Evolutionary conservation across 129 eudicot species (phyloP).

Genomic region (Logfia minima): DNA sequence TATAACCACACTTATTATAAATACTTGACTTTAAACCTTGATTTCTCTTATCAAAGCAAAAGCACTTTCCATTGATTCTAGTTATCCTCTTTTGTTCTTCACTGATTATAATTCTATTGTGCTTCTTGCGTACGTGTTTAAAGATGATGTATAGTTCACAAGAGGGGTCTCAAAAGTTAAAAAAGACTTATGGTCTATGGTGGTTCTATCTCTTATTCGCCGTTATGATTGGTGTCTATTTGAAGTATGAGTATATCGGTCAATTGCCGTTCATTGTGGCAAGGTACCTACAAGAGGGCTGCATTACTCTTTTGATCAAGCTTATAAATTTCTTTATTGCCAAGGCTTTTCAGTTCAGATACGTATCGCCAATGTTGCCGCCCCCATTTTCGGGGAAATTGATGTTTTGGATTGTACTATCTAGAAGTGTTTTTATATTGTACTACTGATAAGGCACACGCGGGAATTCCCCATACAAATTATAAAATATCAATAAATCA

Average conservation of each 20-base stretch:
- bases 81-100: background rate
- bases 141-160: background rate
- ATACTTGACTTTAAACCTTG: background rate
- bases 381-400: slow-evolving; percentile 17
- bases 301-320: slow-evolving; percentile 25
- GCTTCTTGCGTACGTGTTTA: background rate
- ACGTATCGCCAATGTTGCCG: slow-evolving; percentile 17
- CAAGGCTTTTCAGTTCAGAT: slow-evolving; percentile 32
- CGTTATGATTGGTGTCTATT: background rate
- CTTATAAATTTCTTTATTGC: slow-evolving; percentile 34
- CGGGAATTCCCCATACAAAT: too few species aligned
- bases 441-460: background rate
- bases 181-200: background rate
- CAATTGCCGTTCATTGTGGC: background rate
- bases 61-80: background rate
- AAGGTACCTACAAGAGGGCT: slow-evolving; percentile 11
- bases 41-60: background rate
- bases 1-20: background rate
- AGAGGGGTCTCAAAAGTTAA: background rate
- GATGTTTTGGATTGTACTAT: slow-evolving; percentile 31
- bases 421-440: slow-evolving; percentile 4
- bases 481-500: too few species aligned
- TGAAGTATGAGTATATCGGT: background rate
- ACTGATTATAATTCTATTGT: background rate
- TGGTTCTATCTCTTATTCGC: background rate